Percentiles rank a stretch among this genome's conserved stretches.
Evolutionary conservation across 805 yeast genomes (phyloP).

Genomic region (Komagataella phaffii): DNA sequence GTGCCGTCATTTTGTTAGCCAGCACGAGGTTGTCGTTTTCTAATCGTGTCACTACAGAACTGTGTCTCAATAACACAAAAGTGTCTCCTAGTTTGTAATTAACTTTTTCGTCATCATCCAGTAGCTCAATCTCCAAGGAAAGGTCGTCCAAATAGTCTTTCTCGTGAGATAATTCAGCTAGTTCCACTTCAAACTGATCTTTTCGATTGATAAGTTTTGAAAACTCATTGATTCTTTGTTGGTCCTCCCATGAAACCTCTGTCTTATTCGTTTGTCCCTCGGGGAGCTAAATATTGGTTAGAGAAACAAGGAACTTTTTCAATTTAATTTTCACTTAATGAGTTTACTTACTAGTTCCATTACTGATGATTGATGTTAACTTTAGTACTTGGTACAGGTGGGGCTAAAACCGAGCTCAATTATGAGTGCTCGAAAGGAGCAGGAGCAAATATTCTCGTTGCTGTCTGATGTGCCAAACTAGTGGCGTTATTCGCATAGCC

Average conservation of each 20-base stretch:
- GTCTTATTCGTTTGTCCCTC: slow-evolving; percentile 39
- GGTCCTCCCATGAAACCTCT: slow-evolving; percentile 75
- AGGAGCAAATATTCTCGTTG: neutral
- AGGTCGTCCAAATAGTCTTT: slow-evolving; percentile 86
- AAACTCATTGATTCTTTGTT: slow-evolving; percentile 77
- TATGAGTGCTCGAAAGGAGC: neutral
- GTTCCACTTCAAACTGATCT: slow-evolving; percentile 37
- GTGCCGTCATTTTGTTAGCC: slow-evolving; percentile 30
- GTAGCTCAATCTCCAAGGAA: slow-evolving; percentile 68
- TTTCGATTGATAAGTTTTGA: slow-evolving; percentile 68
- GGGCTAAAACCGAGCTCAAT: neutral
- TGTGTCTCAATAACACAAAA: slow-evolving; percentile 58
- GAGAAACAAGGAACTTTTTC: neutral
- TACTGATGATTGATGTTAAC: neutral
- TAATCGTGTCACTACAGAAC: slow-evolving; percentile 51
- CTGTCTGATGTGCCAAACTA: neutral
- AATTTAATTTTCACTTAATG: too few relatives aligned
- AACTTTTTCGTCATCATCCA: slow-evolving; percentile 62
- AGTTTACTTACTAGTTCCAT: neutral
- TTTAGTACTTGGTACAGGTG: neutral
- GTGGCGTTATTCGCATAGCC: too few relatives aligned
- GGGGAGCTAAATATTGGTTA: slow-evolving; percentile 21
- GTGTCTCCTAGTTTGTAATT: slow-evolving; percentile 75
- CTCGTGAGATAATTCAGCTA: slow-evolving; percentile 42
- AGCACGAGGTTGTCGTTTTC: slow-evolving; percentile 47